Conservation (phyloP, 2,329 filamentous ascomycete species). For the Colletotrichum caudatum region DNA sequence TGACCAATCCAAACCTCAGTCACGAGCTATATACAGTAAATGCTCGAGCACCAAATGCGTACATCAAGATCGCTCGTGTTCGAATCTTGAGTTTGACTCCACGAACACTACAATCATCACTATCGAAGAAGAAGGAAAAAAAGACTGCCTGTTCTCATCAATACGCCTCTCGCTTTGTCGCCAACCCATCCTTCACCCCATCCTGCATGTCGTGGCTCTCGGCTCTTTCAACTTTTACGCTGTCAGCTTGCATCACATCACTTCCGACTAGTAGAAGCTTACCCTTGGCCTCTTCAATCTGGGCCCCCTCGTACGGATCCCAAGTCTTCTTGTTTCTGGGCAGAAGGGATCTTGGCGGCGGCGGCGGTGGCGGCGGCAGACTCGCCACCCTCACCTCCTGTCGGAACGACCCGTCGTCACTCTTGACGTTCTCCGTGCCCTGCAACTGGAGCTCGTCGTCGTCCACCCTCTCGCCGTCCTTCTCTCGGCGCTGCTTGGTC, state of each 20-base stretch:
- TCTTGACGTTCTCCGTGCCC: constrained; percentile 15
- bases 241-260: not conserved
- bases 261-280: not conserved
- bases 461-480: constrained; percentile 4
- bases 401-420: constrained; percentile 13
- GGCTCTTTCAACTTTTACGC: constrained; percentile 8
- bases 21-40: constrained; percentile 12
- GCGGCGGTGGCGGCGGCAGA: not conserved
- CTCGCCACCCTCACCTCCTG: constrained; percentile 1
- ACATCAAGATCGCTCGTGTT: not conserved
- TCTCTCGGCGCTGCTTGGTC: constrained; percentile 26
- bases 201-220: constrained; percentile 28
- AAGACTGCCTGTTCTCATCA: not conserved
- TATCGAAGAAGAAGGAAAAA: not conserved
- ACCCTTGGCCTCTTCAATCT: constrained; percentile 20
- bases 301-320: constrained; percentile 11
- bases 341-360: not conserved
- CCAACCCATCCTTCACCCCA: not conserved
- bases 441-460: constrained; percentile 17
- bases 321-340: constrained; percentile 23
- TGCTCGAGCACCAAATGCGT: not conserved
- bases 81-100: not conserved
- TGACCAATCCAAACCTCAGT: not conserved
- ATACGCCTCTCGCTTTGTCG: not conserved
- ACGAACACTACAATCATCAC: not conserved